Percentiles rank a stretch among this genome's conserved stretches.
phyloP scores from a whole-genome alignment of 2,329 filamentous ascomycete genomes.

The Calonectria hongkongensis region DNA sequence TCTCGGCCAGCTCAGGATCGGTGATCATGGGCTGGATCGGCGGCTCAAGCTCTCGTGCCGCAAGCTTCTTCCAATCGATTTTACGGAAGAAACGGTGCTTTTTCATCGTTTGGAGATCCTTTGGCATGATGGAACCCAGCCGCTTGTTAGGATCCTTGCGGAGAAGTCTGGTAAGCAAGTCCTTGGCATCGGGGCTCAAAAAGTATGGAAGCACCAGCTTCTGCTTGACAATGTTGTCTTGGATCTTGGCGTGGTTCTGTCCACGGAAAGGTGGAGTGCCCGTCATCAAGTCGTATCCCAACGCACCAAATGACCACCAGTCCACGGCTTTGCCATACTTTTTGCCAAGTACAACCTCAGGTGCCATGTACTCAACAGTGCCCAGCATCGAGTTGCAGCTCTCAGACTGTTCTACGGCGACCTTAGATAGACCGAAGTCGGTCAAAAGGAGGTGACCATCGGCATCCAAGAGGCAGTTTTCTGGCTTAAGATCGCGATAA shows the following conservation, averaged over 20 bases:
- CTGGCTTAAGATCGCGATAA: slow-evolving; percentile 97
- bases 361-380: slow-evolving; percentile 99
- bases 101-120: slow-evolving; percentile 90
- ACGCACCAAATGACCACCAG: slow-evolving; percentile 98
- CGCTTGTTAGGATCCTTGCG: slow-evolving; percentile 95
- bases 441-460: slow-evolving; percentile 95
- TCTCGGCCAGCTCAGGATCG: slow-evolving; percentile 96
- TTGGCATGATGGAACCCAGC: slow-evolving; percentile 90
- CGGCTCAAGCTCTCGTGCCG: slow-evolving; percentile 86
- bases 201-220: slow-evolving; percentile 94
- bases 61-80: slow-evolving; percentile 94
- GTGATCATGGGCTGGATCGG: slow-evolving; percentile 96
- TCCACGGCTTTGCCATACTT: slow-evolving; percentile 96
- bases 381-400: slow-evolving; percentile 92
- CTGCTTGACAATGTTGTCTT: slow-evolving; percentile 95
- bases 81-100: slow-evolving; percentile 97
- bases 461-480: slow-evolving; percentile 95
- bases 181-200: slow-evolving; percentile 92
- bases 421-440: slow-evolving; percentile 97
- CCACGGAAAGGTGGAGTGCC: slow-evolving; percentile 93
- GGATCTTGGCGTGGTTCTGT: slow-evolving; percentile 94
- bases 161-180: slow-evolving; percentile 90
- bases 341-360: slow-evolving; percentile 91
- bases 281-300: slow-evolving; percentile 94
- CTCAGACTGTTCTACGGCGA: slow-evolving; percentile 80